Conservation (phyloP, 2,329 filamentous ascomycete genomes). For the Xylariaceae sp. region DNA sequence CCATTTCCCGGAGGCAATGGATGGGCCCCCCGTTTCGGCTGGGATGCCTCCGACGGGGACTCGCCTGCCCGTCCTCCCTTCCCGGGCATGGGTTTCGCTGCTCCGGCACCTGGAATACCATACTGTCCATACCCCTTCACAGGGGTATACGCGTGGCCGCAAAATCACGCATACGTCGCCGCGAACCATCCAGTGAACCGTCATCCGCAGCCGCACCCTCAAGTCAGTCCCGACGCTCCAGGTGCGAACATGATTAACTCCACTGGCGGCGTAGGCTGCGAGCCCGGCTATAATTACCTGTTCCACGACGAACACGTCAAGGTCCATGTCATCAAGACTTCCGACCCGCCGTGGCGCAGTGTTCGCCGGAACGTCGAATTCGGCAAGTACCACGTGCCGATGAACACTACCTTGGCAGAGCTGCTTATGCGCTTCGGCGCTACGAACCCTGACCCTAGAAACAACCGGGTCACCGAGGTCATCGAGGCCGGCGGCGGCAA, state of each 20-base stretch:
- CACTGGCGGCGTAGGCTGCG: conserved; percentile 52
- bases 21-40: conserved; percentile 26
- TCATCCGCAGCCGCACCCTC: conserved; percentile 38
- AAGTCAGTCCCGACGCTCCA: conserved; percentile 41
- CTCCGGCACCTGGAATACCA: neutral
- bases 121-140: neutral
- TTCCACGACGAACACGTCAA: conserved; percentile 54
- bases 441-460: conserved; percentile 42
- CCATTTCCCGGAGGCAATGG: conserved; percentile 11
- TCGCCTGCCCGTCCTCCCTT: neutral
- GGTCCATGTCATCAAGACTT: conserved; percentile 51
- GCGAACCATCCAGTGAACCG: conserved; percentile 23
- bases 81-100: neutral
- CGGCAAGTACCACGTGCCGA: conserved; percentile 48
- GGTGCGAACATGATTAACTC: conserved; percentile 52
- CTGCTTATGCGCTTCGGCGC: conserved; percentile 56
- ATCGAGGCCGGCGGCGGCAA: conserved; percentile 48
- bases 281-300: conserved; percentile 59
- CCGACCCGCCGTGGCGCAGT: conserved; percentile 49
- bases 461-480: conserved; percentile 54
- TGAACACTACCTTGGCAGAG: conserved; percentile 47
- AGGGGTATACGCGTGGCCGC: neutral
- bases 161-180: conserved; percentile 1
- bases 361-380: conserved; percentile 40
- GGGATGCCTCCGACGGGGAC: conserved; percentile 25